Conservation (phyloP, 345 rosid genomes). For the Sisymbrium altissimum region DNA sequence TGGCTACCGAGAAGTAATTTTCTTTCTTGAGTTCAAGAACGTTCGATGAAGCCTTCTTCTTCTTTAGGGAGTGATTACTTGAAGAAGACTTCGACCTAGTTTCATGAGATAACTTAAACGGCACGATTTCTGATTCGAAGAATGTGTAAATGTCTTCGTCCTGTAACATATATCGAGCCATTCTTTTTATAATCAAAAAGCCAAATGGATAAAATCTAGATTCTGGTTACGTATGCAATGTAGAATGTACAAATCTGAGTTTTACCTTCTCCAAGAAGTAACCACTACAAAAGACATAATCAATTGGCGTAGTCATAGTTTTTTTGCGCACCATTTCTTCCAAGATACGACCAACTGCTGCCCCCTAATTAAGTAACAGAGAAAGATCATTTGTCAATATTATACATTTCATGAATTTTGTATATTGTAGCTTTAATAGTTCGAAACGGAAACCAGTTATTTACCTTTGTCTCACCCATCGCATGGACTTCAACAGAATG, state of each 20-base stretch:
- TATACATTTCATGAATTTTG: not conserved
- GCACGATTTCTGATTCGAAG: constrained; percentile 62
- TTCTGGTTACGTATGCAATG: not conserved
- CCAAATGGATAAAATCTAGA: not conserved
- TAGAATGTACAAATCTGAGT: not conserved
- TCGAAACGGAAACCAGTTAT: not conserved
- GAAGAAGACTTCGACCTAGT: constrained; percentile 32
- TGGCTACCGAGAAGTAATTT: constrained; percentile 86
- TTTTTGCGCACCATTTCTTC: constrained; percentile 73
- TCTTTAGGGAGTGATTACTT: constrained; percentile 20
- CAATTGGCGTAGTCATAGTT: constrained; percentile 68
- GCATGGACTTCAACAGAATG: constrained; percentile 92
- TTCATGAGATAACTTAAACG: constrained; percentile 7
- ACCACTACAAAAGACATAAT: constrained; percentile 78
- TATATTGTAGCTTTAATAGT: not conserved
- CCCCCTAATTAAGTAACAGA: constrained; percentile 54
- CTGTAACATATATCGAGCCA: constrained; percentile 30
- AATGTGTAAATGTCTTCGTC: constrained; percentile 91
- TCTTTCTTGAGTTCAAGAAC: constrained; percentile 85
- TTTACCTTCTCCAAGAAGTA: constrained; percentile 84
- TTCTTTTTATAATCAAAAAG: not conserved
- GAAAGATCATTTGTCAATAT: not conserved
- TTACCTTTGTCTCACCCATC: constrained; percentile 87
- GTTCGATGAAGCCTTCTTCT: constrained; percentile 55
- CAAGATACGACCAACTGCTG: constrained; percentile 75